phyloP scores from a whole-genome alignment of 768 basidiomycete genomes.

The Tulasnella sp. region DNA sequence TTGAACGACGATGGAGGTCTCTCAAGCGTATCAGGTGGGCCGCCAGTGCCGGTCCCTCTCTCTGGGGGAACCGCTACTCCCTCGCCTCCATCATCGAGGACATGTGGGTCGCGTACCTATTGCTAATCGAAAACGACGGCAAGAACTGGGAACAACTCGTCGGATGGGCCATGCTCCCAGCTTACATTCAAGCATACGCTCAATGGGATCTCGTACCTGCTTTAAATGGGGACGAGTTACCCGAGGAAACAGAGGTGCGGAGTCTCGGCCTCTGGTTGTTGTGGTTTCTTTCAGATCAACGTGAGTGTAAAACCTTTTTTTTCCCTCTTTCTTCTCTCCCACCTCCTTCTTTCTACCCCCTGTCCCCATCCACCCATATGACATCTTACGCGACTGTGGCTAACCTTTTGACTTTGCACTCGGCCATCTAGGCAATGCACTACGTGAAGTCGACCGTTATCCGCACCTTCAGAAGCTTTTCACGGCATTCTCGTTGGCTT shows the following conservation, averaged over 20 bases:
- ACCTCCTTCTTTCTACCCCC: no score
- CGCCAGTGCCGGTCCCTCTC: constrained; percentile 19
- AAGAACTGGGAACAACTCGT: constrained; percentile 55
- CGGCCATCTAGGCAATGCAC: background rate
- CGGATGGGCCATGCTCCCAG: constrained; percentile 47
- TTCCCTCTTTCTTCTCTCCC: background rate
- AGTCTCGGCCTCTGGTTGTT: constrained; percentile 58
- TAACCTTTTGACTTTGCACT: background rate
- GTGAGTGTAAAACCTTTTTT: constrained; percentile 37
- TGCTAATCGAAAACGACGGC: constrained; percentile 66
- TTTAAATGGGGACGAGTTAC: constrained; percentile 53
- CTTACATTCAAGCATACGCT: constrained; percentile 46
- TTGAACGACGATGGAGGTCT: constrained; percentile 23
- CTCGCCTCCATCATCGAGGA: constrained; percentile 31
- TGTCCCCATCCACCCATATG: background rate
- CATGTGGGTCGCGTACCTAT: constrained; percentile 50
- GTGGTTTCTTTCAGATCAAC: constrained; percentile 53
- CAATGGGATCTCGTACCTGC: constrained; percentile 35
- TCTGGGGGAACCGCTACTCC: constrained; percentile 26
- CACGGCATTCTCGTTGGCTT: constrained; percentile 15
- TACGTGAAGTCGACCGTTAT: constrained; percentile 20
- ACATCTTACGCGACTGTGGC: background rate
- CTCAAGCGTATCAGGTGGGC: constrained; percentile 29
- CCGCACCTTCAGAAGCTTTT: constrained; percentile 13
- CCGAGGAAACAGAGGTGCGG: constrained; percentile 47